Conservation (phyloP, 2,329 filamentous ascomycete species). For the Cladosporium sp. region DNA sequence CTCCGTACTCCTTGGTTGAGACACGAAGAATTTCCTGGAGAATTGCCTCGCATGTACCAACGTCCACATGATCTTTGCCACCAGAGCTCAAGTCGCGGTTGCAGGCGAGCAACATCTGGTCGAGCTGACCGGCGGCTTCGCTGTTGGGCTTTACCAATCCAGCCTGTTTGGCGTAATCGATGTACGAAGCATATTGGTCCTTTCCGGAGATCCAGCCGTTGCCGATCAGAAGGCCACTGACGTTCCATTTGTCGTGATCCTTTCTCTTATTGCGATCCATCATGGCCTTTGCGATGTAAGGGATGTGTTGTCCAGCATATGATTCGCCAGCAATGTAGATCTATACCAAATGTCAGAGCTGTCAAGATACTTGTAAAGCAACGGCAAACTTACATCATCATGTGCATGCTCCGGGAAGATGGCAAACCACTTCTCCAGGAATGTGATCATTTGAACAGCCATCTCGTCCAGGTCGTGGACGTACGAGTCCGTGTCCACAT, state of each 20-base stretch:
- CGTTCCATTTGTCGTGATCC: constrained; percentile 60
- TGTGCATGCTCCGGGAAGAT: constrained; percentile 87
- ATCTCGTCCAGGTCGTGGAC: constrained; percentile 81
- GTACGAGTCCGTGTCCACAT: constrained; percentile 84
- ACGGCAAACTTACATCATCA: constrained; percentile 70
- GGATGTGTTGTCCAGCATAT: constrained; percentile 94
- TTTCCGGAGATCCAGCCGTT: constrained; percentile 94
- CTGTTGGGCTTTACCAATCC: constrained; percentile 67
- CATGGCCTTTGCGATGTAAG: constrained; percentile 90
- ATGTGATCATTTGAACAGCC: constrained; percentile 80
- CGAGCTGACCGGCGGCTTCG: constrained; percentile 58
- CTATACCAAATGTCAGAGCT: constrained; percentile 44
- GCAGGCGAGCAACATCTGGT: constrained; percentile 24
- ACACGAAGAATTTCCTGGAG: constrained; percentile 67
- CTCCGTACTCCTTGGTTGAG: constrained; percentile 48
- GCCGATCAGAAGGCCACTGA: constrained; percentile 84
- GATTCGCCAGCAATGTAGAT: constrained; percentile 94
- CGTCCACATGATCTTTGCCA: constrained; percentile 61
- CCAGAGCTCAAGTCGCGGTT: constrained; percentile 47
- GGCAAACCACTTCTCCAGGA: constrained; percentile 86
- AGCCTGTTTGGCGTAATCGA: constrained; percentile 74
- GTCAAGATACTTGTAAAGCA: background rate
- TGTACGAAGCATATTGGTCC: constrained; percentile 86
- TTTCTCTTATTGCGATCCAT: constrained; percentile 71
- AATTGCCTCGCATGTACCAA: constrained; percentile 68